Percentiles rank a stretch among this genome's conserved stretches.
These are phyloP conservation scores for Vigna mungo DNA, from an alignment of 306 rosid genomes.

Conservation along the genomic window DNA sequence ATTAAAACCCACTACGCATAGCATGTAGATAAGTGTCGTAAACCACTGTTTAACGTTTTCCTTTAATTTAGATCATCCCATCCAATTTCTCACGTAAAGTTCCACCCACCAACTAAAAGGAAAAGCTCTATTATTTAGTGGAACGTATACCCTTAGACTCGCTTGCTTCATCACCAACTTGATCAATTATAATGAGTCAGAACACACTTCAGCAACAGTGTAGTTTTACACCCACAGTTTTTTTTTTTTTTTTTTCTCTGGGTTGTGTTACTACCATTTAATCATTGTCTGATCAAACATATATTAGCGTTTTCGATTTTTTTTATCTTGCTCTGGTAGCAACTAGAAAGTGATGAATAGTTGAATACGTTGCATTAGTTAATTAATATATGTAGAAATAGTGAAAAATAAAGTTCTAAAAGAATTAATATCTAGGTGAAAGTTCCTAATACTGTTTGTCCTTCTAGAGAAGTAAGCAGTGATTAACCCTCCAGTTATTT, in stretches of 20 bases:
- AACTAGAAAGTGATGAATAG: background rate
- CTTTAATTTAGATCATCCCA: conserved; percentile 14
- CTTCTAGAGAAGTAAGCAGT: background rate
- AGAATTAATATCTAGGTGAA: background rate
- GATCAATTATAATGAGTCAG: conserved; percentile 41
- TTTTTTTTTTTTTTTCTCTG: background rate
- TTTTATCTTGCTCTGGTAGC: background rate
- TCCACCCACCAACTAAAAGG: conserved; percentile 31
- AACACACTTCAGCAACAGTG: conserved; percentile 38
- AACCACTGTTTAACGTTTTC: conserved; percentile 18
- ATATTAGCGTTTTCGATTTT: background rate
- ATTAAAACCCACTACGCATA: conserved; percentile 37
- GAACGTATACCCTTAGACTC: conserved; percentile 27
- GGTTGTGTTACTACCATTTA: background rate
- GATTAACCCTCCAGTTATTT: background rate
- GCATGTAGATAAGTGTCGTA: conserved; percentile 27
- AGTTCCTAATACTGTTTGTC: background rate
- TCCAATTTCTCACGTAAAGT: conserved; percentile 26
- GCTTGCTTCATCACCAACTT: background rate
- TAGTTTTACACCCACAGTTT: conserved; percentile 16
- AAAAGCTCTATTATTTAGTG: conserved; percentile 26
- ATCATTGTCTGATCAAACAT: background rate
- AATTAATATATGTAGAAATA: background rate
- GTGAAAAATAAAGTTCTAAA: background rate
- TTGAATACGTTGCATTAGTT: background rate